Percentiles rank a stretch among this genome's conserved stretches.
phyloP scores from a whole-genome alignment of 352 stramenopile species.

The Globisporangium echinulatum region DNA sequence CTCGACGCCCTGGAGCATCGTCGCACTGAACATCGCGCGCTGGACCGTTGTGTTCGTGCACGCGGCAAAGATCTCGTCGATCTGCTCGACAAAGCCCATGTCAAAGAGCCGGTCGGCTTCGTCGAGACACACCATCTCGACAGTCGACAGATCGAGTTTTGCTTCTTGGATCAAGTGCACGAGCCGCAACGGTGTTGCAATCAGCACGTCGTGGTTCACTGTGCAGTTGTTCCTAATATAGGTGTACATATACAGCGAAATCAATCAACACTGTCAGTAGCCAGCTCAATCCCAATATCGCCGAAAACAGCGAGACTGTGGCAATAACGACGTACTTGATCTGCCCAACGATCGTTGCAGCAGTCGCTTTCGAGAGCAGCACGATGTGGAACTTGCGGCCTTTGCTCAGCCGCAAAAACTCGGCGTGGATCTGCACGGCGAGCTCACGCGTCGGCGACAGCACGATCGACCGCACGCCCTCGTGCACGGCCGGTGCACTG shows the following conservation, averaged over 20 bases:
- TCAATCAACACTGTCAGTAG: not conserved
- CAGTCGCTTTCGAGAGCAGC: constrained; percentile 92
- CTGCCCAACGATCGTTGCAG: constrained; percentile 61
- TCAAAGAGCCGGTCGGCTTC: constrained; percentile 99
- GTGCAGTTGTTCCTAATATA: constrained; percentile 57
- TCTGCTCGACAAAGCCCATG: constrained; percentile 93
- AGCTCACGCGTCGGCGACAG: constrained; percentile 97
- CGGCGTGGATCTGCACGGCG: constrained; percentile 94
- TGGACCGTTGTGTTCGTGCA: constrained; percentile 86
- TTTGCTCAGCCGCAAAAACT: constrained; percentile 89
- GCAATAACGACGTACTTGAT: constrained; percentile 37
- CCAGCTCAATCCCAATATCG: no score
- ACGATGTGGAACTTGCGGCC: constrained; percentile 87
- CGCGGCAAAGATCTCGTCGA: constrained; percentile 95
- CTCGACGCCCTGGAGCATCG: constrained; percentile 92
- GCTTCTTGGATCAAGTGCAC: constrained; percentile 87
- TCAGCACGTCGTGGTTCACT: constrained; percentile 91
- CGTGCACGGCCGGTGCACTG: constrained; percentile 26
- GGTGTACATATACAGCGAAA: not conserved
- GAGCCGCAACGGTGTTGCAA: constrained; percentile 95
- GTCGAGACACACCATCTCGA: constrained; percentile 96
- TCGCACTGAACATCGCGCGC: constrained; percentile 97
- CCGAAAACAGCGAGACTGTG: not conserved
- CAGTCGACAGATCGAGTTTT: constrained; percentile 75
- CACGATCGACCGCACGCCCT: constrained; percentile 90